Percentiles rank a stretch among this genome's conserved stretches.
These are phyloP conservation scores for Lichina pygmaea DNA, from an alignment of 495 filamentous ascomycete genomes.

Conservation along the genomic window DNA sequence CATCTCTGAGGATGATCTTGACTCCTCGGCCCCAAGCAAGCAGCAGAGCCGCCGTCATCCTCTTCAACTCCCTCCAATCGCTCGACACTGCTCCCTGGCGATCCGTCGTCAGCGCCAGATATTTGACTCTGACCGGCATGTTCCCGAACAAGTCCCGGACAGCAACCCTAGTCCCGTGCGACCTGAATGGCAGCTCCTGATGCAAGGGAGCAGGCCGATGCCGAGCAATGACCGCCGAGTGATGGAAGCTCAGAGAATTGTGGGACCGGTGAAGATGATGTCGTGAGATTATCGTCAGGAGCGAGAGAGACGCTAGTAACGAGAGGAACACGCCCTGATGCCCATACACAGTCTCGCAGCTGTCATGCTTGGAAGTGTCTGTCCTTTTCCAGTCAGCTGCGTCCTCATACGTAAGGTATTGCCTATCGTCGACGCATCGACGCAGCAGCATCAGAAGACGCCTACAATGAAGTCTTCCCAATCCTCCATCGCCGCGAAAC, in stretches of 20 bases:
- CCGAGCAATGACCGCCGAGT: slow-evolving; percentile 38
- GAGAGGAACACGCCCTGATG: slow-evolving; percentile 49
- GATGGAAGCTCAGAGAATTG: slow-evolving; percentile 46
- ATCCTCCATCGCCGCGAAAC: slow-evolving; percentile 39
- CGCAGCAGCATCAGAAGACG: slow-evolving; percentile 1
- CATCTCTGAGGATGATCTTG: slow-evolving; percentile 18
- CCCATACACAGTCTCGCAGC: slow-evolving; percentile 26
- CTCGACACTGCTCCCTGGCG: slow-evolving; percentile 12
- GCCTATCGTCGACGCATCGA: neutral
- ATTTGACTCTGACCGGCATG: slow-evolving; percentile 90
- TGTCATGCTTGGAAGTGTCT: slow-evolving; percentile 58
- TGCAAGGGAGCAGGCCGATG: slow-evolving; percentile 34
- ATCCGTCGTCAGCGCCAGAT: slow-evolving; percentile 16
- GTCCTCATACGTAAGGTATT: too few relatives aligned
- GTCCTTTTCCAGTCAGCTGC: neutral
- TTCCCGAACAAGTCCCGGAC: slow-evolving; percentile 81
- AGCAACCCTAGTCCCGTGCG: slow-evolving; percentile 51
- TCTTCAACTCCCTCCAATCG: slow-evolving; percentile 44
- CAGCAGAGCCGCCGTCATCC: slow-evolving; percentile 29
- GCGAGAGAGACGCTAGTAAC: slow-evolving; percentile 47
- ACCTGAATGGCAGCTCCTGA: slow-evolving; percentile 24
- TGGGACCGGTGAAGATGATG: slow-evolving; percentile 32
- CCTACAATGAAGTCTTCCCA: slow-evolving; percentile 51
- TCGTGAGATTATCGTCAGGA: slow-evolving; percentile 57
- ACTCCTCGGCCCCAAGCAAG: slow-evolving; percentile 31